phyloP scores from a whole-genome alignment of 208 protist genomes.

The Acanthamoeba triangularis region DNA sequence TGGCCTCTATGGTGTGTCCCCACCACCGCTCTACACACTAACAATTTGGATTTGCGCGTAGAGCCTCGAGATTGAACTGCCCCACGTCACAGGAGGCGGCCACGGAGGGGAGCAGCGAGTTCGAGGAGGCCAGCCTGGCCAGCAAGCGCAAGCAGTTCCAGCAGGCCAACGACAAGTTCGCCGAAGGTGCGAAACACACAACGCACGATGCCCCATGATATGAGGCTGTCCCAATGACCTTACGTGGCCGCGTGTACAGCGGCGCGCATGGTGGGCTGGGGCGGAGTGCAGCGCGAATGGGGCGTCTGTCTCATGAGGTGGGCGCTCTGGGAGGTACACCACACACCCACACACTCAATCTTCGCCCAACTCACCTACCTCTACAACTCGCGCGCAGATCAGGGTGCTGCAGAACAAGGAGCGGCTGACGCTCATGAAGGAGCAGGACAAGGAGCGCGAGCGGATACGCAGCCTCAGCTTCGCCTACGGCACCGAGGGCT shows the following conservation, averaged over 20 bases:
- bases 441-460: constrained; percentile 44
- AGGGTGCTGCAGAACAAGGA: not conserved
- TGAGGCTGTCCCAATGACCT: too few species aligned
- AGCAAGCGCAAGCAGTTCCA: constrained; percentile 65
- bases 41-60: too few species aligned
- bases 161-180: constrained; percentile 43
- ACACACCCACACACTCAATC: not conserved
- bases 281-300: constrained; percentile 34
- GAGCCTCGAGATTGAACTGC: not conserved
- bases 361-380: not conserved
- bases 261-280: constrained; percentile 26
- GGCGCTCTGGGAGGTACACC: constrained; percentile 23
- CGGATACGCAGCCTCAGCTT: constrained; percentile 43
- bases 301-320: constrained; percentile 37
- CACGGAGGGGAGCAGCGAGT: constrained; percentile 12
- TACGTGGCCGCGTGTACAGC: not conserved
- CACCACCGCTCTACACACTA: not conserved
- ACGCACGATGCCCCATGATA: too few species aligned
- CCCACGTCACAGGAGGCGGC: not conserved
- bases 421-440: not conserved
- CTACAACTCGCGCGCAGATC: not conserved
- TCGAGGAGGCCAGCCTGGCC: not conserved
- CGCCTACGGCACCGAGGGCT: constrained; percentile 51
- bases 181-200: not conserved
- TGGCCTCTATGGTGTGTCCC: not conserved